Conservation (phyloP, 345 rosid species). For the Rhodamnia rubescens region DNA sequence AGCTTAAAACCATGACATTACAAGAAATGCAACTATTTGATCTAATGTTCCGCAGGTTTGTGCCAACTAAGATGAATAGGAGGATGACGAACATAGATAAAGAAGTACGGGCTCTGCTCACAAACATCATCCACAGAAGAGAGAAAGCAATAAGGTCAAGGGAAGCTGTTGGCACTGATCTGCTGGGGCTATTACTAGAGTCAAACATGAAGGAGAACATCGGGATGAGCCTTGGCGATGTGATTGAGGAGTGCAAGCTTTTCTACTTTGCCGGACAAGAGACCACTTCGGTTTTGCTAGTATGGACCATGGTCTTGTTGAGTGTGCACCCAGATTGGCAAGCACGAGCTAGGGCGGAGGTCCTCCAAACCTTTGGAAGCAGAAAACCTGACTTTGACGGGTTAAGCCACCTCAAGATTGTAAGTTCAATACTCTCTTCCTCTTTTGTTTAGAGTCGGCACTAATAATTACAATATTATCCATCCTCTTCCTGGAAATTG, state of each 20-base stretch:
- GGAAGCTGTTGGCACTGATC: constrained; percentile 19
- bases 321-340: constrained; percentile 56
- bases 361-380: constrained; percentile 31
- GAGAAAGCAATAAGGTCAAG: constrained; percentile 20
- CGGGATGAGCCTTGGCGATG: constrained; percentile 34
- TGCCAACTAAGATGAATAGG: constrained; percentile 17
- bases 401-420: constrained; percentile 34
- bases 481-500: background rate
- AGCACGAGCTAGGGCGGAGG: constrained; percentile 57
- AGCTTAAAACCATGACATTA: no score
- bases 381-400: constrained; percentile 18
- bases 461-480: background rate
- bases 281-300: constrained; percentile 52
- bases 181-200: constrained; percentile 30
- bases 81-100: constrained; percentile 15
- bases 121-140: constrained; percentile 20
- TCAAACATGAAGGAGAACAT: constrained; percentile 15
- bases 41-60: constrained; percentile 3
- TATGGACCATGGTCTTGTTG: constrained; percentile 56
- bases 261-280: constrained; percentile 68
- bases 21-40: no score
- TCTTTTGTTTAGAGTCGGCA: background rate
- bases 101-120: constrained; percentile 14
- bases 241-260: constrained; percentile 62
- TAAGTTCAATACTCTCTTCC: background rate